phyloP scores from a whole-genome alignment of 2,329 filamentous ascomycete genomes.

The Achaetomium macrosporum region DNA sequence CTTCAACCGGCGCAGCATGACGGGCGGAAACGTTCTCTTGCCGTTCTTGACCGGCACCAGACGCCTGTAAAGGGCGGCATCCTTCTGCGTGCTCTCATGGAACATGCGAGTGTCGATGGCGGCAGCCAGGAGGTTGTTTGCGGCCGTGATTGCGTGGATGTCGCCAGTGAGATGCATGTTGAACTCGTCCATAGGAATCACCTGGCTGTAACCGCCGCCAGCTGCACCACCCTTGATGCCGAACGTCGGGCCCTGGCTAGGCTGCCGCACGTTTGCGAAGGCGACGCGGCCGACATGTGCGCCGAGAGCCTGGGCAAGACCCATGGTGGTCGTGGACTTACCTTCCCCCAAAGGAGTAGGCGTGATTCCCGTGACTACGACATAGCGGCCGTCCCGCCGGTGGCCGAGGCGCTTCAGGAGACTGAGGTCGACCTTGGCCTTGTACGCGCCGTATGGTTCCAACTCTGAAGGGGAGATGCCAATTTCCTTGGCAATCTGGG shows the following conservation, averaged over 20 bases:
- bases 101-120: constrained; percentile 98
- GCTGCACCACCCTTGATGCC: constrained; percentile 98
- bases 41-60: constrained; percentile 88
- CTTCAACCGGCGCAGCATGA: constrained; percentile 90
- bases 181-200: constrained; percentile 99
- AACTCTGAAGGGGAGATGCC: constrained; percentile 85
- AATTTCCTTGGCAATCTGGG: constrained; percentile 73
- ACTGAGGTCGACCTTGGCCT: constrained; percentile 86
- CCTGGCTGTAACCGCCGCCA: constrained; percentile 95
- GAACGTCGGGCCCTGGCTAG: constrained; percentile 95
- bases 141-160: constrained; percentile 93
- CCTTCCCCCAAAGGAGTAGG: constrained; percentile 95
- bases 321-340: constrained; percentile 97
- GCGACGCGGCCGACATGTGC: constrained; percentile 81
- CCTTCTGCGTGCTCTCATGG: constrained; percentile 93
- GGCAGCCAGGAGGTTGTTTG: constrained; percentile 93
- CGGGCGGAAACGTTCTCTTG: constrained; percentile 74
- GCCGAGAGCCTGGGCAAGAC: constrained; percentile 85
- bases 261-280: constrained; percentile 95
- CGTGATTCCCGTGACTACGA: constrained; percentile 92
- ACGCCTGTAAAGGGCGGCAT: constrained; percentile 78
- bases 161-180: constrained; percentile 97
- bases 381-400: constrained; percentile 81
- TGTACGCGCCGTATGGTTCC: constrained; percentile 90
- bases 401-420: constrained; percentile 80